These are phyloP conservation scores for Calonectria crousiana DNA, from an alignment of 2,329 filamentous ascomycete species.

Conservation along the genomic window DNA sequence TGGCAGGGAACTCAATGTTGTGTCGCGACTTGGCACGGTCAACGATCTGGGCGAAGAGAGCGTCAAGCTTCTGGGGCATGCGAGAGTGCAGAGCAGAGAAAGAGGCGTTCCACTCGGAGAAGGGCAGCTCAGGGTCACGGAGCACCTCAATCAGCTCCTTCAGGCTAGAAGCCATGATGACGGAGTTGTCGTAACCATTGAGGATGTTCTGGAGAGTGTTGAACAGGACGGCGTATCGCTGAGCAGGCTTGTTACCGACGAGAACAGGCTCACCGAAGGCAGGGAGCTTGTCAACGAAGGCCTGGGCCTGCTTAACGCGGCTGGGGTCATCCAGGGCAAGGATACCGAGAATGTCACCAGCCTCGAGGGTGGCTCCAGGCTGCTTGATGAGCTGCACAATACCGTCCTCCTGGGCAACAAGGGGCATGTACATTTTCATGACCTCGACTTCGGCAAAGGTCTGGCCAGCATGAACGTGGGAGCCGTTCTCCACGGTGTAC, in stretches of 20 bases:
- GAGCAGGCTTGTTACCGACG: slow-evolving; percentile 90
- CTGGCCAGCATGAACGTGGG: slow-evolving; percentile 92
- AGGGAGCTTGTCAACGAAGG: slow-evolving; percentile 91
- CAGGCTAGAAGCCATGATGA: slow-evolving; percentile 90
- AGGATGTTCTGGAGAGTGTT: slow-evolving; percentile 89
- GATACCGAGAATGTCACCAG: slow-evolving; percentile 98
- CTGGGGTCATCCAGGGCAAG: slow-evolving; percentile 94
- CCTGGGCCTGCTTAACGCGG: slow-evolving; percentile 95
- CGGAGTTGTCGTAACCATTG: slow-evolving; percentile 94
- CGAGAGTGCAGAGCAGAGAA: slow-evolving; percentile 96
- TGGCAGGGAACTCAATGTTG: slow-evolving; percentile 86
- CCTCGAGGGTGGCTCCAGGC: slow-evolving; percentile 96
- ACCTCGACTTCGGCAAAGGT: slow-evolving; percentile 98
- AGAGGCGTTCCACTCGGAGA: slow-evolving; percentile 95
- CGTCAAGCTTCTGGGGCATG: slow-evolving; percentile 94
- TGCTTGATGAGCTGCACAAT: slow-evolving; percentile 99
- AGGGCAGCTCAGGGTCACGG: slow-evolving; percentile 89
- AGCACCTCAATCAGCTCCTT: slow-evolving; percentile 93
- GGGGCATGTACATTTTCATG: slow-evolving; percentile 99
- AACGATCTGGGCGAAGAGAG: slow-evolving; percentile 84
- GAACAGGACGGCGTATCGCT: slow-evolving; percentile 83
- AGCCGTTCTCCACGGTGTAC: slow-evolving; percentile 94
- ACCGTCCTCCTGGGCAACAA: slow-evolving; percentile 94
- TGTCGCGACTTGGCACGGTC: slow-evolving; percentile 84
- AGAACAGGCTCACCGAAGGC: slow-evolving; percentile 88